Evolutionary conservation across 345 rosid species (phyloP).

Genomic region (Fremontodendron californicum): DNA sequence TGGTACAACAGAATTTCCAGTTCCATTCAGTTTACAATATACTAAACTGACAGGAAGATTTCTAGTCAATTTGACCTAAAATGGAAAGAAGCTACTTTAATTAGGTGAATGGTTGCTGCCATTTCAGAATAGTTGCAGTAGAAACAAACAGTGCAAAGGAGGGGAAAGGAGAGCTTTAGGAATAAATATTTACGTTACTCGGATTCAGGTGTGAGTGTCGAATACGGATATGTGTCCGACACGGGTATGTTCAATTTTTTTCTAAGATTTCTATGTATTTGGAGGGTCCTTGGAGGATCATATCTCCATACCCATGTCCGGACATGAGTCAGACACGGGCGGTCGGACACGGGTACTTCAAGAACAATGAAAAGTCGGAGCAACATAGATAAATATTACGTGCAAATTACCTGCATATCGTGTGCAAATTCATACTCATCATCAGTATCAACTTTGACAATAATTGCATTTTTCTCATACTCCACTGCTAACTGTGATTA

Average conservation of each 20-base stretch:
- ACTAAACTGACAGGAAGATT: not conserved
- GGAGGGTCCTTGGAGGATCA: no score
- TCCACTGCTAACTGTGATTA: conserved; percentile 73
- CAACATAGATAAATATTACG: not conserved
- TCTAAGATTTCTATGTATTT: no score
- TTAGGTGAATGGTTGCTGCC: not conserved
- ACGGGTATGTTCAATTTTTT: no score
- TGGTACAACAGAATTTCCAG: conserved; percentile 24
- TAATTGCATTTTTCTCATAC: conserved; percentile 69
- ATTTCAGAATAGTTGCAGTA: not conserved
- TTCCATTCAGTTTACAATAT: not conserved
- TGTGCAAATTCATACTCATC: conserved; percentile 86
- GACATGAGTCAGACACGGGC: no score
- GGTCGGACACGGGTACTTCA: no score
- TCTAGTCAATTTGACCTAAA: not conserved
- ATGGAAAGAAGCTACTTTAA: not conserved
- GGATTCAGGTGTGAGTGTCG: no score
- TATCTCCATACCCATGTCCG: no score
- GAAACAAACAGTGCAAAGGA: not conserved
- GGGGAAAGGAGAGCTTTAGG: not conserved
- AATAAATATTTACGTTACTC: no score
- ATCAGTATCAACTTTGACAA: conserved; percentile 86
- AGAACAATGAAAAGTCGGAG: no score
- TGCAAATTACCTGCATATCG: conserved; percentile 66
- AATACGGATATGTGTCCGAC: no score